Base-by-base conservation (phyloP, 2,329 filamentous ascomycete species). In the Cordyceps cicadae region DNA sequence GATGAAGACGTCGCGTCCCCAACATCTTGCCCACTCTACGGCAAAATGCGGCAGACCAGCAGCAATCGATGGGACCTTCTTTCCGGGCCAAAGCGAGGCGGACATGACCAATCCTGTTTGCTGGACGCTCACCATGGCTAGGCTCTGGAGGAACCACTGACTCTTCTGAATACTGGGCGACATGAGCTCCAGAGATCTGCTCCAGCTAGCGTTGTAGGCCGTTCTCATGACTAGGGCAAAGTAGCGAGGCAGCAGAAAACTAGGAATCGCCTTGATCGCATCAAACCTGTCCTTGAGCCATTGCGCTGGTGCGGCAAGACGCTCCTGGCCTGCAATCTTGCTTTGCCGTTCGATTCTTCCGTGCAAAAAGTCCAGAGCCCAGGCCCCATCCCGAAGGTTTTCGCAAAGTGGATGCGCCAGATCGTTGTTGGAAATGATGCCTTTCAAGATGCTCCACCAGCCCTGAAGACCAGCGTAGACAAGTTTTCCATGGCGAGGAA, bases 391-490 rank as follows among this genome's bases (percentile, higher is more conserved):
- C 55, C 94, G 87, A 5, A 99, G 82, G 69, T 99, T 93, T 69
- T 97, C 88, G 73, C 93, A 97, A 12, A 99, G 81, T 0, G 94
- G 90, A 70, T 99, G 94, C 0, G 90, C 94, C 9, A 99, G 83
- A 70, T 97, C 86, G 71, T 99, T 99, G 64, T 94, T 86, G 55
- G 81, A 83, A 67, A 97, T 89, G 63, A 99, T 88, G 61, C 89
- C 81, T 67, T 91, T 87, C 48, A 99, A 77, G 0, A 96, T 79
- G 71, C 92, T 97, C 92, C 93, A 96, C 93, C 94, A 99, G 43
- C 95, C 95, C 72, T 99, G 94, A n/a, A 99, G 81, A 63, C 94
- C 94, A 63, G 93, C 93, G 72, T 97, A 99, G 2, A 97, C 90
- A 48, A 97, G 81, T 62, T 88, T 86, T 2, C 92, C 93, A 69